Base-by-base conservation (phyloP, 1,284 basidiomycete species). In the Ustilago shanxiensis region DNA sequence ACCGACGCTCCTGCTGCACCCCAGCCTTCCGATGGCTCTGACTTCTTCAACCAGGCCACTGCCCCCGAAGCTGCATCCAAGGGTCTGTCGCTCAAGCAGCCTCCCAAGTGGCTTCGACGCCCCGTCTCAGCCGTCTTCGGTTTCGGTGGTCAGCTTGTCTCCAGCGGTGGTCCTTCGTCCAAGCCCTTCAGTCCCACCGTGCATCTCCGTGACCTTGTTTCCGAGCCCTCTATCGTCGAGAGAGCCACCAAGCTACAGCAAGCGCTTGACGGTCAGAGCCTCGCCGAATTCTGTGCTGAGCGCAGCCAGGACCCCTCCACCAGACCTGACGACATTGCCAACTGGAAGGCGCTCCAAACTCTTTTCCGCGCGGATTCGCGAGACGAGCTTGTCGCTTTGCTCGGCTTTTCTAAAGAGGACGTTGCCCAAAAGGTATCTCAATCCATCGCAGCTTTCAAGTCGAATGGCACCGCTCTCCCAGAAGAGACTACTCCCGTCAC, bases 91-190 rank as follows among this genome's bases (percentile, higher is more conserved):
- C 80, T 86, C 50, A 74, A 66, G 45, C 93, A 95, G 80, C 92
- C 95, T 7, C 97, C 97, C 9, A 97, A 95, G 85, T 98, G 97
- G 97, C 90, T 98, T 45, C 91, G 93, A 45, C 90, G 95, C 24
- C 94, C 96, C 1, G 89, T 90, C 0, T 92, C 92, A 0, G 91
- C 89, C 52, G 91, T 93, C 1, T 99, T 98, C 81, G 96, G 95
- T 1, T 99, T 96, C 80, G 94, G 95, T 16, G 96, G 96, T 50
- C 91, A 93, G 80, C 89, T 99, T 20, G 90, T 88, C 45, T 82
- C 79, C 22, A 72, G 93, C 22, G 90, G 91, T 1, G 75, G 78
- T 14, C 61, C 80, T 22, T 61, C 69, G 14, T 67, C 83, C 77
- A 37, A 86, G 22, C 29, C 77, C 59, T 54, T 87, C 74, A 28